These are phyloP conservation scores for Pinus tabuliformis DNA, from an alignment of 75 land plant species.

Conservation along the genomic window DNA sequence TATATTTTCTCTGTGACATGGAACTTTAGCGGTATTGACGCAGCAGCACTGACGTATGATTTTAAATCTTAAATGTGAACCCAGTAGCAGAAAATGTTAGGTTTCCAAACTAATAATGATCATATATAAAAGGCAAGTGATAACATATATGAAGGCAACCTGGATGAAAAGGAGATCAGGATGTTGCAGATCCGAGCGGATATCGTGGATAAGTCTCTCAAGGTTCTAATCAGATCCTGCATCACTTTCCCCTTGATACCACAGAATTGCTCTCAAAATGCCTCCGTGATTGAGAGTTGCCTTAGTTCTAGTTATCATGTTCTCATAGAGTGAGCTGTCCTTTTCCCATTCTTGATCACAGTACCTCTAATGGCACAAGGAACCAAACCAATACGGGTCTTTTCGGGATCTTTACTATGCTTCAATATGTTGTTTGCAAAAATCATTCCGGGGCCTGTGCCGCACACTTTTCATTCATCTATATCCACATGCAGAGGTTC, in stretches of 20 bases:
- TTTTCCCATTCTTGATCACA: slow-evolving; percentile 51
- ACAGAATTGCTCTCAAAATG: slow-evolving; percentile 53
- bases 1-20: no score
- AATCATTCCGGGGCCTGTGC: slow-evolving; percentile 74
- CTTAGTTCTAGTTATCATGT: slow-evolving; percentile 53
- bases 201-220: slow-evolving; percentile 43
- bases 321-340: slow-evolving; percentile 43
- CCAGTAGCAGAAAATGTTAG: no score
- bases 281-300: slow-evolving; percentile 33
- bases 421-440: slow-evolving; percentile 59
- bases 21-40: no score
- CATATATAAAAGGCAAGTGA: no score
- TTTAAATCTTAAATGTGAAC: no score
- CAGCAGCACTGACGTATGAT: no score
- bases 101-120: no score
- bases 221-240: slow-evolving; percentile 22
- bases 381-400: slow-evolving; percentile 46
- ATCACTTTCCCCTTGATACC: slow-evolving; percentile 95
- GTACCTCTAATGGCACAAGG: slow-evolving; percentile 82
- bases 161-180: slow-evolving; percentile 70
- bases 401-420: slow-evolving; percentile 4
- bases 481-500: slow-evolving; percentile 86
- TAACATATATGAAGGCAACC: no score
- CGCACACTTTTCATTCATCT: slow-evolving; percentile 60
- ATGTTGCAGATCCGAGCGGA: slow-evolving; percentile 51